Base-by-base conservation (phyloP, 768 basidiomycete genomes). In the Coprinellus aureogranulatus region DNA sequence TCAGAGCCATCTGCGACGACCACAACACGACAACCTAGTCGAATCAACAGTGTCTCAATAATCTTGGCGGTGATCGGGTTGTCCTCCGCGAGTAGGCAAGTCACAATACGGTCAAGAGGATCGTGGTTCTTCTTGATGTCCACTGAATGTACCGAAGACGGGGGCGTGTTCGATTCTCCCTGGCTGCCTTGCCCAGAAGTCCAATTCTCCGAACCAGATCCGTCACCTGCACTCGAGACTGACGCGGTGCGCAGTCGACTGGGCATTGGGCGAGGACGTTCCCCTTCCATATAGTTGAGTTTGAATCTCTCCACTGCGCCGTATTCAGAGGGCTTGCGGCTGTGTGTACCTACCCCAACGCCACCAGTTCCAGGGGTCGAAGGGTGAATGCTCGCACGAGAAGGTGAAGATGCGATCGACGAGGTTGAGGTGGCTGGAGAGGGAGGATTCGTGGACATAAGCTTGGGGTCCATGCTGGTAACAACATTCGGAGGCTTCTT, bases 31-130 rank as follows among this genome's bases (percentile, higher is more conserved):
- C 96, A 98, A 1, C 97, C 97, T 59, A 98, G 83, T 34, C 95
- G 87, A 59, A 92, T 90, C 47, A 99, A 82, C 45, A 98, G 73
- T 2, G 95, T 98, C 72, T 98, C 94, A 49, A 98, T 88, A 49
- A 99, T 98, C 77, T 98, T 98, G 30, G 92, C 91, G 0, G 94
- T 96, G 62, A 98, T 98, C 1, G 97, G 97, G 66, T 99, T 98
- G 65, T 98, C 94, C 70, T 98, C 97, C 1, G 96, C 97, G 34
- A 99, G 81, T 26, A 99, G 71, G 66, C 93, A 94, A 40, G 94
- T 97, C 54, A 98, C 88, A n/a, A 89, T 87, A 40, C 92, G 85
- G 68, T 95, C 94, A 57, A 72, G 81, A n/a, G 83, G 86, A 68
- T 92, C 90, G 3, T 87, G 86, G 1, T 82, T 86, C 72, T 85